These are phyloP conservation scores for Trichoderma asperelloides DNA, from an alignment of 495 filamentous ascomycete genomes.

Conservation along the genomic window DNA sequence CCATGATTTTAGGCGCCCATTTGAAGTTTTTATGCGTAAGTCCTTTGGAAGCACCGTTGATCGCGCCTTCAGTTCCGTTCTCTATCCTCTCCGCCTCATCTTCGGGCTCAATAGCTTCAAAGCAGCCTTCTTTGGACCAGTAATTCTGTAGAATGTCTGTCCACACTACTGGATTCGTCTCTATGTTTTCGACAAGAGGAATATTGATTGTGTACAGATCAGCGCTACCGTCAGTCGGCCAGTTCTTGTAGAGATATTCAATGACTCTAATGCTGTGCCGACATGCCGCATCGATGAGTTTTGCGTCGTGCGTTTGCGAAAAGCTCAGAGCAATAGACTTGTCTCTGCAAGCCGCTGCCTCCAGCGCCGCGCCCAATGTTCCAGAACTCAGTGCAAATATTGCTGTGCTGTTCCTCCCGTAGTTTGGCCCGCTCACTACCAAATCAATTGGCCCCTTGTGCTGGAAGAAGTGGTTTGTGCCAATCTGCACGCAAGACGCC, in stretches of 20 bases:
- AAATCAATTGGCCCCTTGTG: conserved; percentile 72
- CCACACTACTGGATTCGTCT: conserved; percentile 59
- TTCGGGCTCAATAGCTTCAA: conserved; percentile 58
- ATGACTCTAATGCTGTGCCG: conserved; percentile 62
- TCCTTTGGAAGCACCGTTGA: conserved; percentile 16
- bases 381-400: conserved; percentile 84
- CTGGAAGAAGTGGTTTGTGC: conserved; percentile 76
- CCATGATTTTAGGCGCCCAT: conserved; percentile 81
- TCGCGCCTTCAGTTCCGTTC: conserved; percentile 44
- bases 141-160: conserved; percentile 81
- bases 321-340: conserved; percentile 76
- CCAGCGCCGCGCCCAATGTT: conserved; percentile 84
- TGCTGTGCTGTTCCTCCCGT: conserved; percentile 87
- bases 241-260: conserved; percentile 65
- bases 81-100: conserved; percentile 58
- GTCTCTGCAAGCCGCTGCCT: conserved; percentile 75
- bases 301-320: conserved; percentile 66
- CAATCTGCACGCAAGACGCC: conserved; percentile 83
- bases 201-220: conserved; percentile 87
- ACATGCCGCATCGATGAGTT: conserved; percentile 66
- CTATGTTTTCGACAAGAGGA: conserved; percentile 62
- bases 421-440: conserved; percentile 87
- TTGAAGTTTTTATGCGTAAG: conserved; percentile 80
- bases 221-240: conserved; percentile 53
- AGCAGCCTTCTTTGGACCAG: conserved; percentile 73